Evolutionary conservation across 2,329 filamentous ascomycete genomes (phyloP), one percentile per base, ranked within the genome.

Genomic region (Didymella arachidicola): DNA sequence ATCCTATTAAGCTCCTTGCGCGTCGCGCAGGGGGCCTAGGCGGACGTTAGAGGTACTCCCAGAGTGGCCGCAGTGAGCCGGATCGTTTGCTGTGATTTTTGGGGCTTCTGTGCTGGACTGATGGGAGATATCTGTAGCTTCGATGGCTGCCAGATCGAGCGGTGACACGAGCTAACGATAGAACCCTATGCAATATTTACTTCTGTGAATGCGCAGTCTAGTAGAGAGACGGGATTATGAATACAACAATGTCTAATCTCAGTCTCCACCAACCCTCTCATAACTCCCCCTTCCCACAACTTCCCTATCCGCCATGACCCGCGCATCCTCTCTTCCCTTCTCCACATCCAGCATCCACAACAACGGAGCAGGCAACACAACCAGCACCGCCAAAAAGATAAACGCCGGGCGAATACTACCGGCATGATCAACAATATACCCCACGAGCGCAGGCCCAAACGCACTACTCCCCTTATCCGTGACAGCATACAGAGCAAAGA

Each of bases 381-480:
- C 91, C 51, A 97, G 77, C 2, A 87, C 82, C 0, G 91, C 91
- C 51, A 98, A 79, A 74, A 97, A 97, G 79, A 89, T 89, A 76
- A 98, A 97, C 0, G 93, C 92, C 1, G 77, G 76, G 18, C 79
- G 54, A 29, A 81, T 79, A 1, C 72, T 78, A 0, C 79, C 78
- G 7, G 75, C 70, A 2, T 69, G 84, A 73, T 97, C 93, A 8
- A 96, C 95, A 61, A 97, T 96, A 29, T 86, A 85, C 0, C 93
- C 94, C 0, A 97, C 93, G 67, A 98, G 91, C 0, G 91, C 89
- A 0, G 94, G 94, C 0, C 94, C 94, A 72, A 97, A 94, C 2
- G 96, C 85, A 71, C 91, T 95, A 19, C 91, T 95, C 0, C 93
- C 93, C 77, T 97, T 98, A 76, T 98, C 94, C 1, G 94, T 97